phyloP scores from a whole-genome alignment of 1,284 basidiomycete genomes.

The Gastroboletus turbinatus region DNA sequence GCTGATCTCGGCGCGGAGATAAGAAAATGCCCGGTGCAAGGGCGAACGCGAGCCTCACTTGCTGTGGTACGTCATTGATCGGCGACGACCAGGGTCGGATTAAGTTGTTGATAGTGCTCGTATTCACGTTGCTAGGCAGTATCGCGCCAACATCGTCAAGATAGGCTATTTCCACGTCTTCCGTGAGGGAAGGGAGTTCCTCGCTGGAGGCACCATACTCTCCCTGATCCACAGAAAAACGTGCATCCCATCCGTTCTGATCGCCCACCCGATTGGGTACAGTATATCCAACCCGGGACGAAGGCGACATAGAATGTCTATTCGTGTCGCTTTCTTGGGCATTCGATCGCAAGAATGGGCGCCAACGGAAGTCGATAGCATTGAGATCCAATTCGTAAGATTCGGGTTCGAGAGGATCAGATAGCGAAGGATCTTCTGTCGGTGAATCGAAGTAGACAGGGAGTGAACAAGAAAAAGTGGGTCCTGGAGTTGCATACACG shows the following conservation, averaged over 20 bases:
- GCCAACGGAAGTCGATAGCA: constrained; percentile 56
- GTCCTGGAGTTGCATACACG: constrained; percentile 35
- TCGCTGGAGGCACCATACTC: constrained; percentile 11
- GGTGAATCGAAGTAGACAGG: constrained; percentile 52
- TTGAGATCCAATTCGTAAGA: constrained; percentile 38
- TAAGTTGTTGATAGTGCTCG: neutral
- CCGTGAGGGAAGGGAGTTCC: constrained; percentile 10
- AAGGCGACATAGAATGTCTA: neutral
- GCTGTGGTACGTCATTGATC: constrained; percentile 21
- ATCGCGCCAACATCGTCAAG: neutral
- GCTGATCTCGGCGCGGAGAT: constrained; percentile 43
- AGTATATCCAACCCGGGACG: neutral
- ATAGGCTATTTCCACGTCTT: constrained; percentile 12
- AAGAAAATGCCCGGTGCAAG: constrained; percentile 46
- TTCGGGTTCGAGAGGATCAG: constrained; percentile 40
- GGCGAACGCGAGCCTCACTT: constrained; percentile 31
- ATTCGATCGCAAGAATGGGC: constrained; percentile 35
- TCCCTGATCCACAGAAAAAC: constrained; percentile 12
- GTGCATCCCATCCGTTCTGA: constrained; percentile 18
- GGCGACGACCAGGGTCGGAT: constrained; percentile 7
- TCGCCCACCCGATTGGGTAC: constrained; percentile 13
- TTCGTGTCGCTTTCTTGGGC: constrained; percentile 5
- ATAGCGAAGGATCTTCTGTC: constrained; percentile 47
- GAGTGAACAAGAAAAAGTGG: constrained; percentile 28
- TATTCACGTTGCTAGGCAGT: constrained; percentile 9